phyloP scores from a whole-genome alignment of 2,329 filamentous ascomycete genomes.

The Fusarium globosum region DNA sequence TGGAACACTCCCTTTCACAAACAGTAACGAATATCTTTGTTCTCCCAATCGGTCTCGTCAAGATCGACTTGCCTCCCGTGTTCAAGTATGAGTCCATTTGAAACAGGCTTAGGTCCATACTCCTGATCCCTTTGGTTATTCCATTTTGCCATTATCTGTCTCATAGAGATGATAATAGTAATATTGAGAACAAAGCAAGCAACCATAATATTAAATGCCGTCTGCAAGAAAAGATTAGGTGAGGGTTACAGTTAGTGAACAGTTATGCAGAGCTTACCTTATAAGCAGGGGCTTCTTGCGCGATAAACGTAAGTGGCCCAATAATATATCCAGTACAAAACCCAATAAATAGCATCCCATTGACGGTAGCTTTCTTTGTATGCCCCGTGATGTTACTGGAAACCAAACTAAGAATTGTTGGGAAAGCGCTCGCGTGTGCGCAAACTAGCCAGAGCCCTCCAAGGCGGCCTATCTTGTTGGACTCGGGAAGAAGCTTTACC shows the following conservation, averaged over 20 bases:
- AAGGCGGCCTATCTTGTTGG: not conserved
- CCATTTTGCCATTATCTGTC: not conserved
- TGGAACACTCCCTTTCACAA: not conserved
- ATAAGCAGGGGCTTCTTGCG: not conserved
- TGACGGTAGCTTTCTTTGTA: not conserved
- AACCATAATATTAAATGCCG: not conserved
- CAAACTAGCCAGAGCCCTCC: not conserved
- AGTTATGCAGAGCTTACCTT: not conserved
- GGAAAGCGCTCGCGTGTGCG: not conserved
- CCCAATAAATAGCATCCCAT: not conserved
- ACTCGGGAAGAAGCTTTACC: not conserved
- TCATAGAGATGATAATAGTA: not conserved
- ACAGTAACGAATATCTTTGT: not conserved
- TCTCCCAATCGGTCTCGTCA: not conserved
- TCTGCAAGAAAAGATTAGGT: not conserved
- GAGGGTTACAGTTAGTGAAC: too few relatives aligned
- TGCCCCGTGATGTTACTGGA: not conserved
- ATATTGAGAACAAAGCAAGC: not conserved
- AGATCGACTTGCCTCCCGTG: not conserved
- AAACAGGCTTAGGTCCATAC: not conserved
- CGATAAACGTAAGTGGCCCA: not conserved
- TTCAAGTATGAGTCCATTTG: not conserved
- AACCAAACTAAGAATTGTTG: not conserved
- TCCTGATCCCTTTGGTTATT: not conserved
- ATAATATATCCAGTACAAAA: not conserved